Evolutionary conservation across 2,329 filamentous ascomycete species (phyloP).

Genomic region (Helotiales sp.): DNA sequence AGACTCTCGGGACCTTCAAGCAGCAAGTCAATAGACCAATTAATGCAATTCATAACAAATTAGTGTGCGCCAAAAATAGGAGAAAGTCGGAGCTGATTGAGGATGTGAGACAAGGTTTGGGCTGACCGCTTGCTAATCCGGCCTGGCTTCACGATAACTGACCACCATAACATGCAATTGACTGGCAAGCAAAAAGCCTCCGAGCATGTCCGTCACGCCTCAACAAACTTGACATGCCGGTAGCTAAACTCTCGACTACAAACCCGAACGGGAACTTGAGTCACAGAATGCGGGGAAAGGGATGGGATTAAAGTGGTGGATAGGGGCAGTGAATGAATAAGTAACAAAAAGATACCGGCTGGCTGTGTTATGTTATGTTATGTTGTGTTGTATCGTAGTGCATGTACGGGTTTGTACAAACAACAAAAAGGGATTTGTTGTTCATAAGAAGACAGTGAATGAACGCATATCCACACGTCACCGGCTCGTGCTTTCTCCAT

Average conservation of each 20-base stretch:
- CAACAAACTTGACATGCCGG: neutral
- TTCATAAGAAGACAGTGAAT: neutral
- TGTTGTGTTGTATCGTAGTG: too few species aligned
- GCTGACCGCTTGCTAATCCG: neutral
- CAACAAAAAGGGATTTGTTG: neutral
- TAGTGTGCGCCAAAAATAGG: neutral
- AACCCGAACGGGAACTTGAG: too few species aligned
- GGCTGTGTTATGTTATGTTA: too few species aligned
- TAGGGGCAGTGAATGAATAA: neutral
- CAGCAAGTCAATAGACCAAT: neutral
- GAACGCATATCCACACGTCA: neutral
- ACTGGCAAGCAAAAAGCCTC: neutral
- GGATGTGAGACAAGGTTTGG: neutral
- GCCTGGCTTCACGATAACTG: neutral
- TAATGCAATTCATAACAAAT: neutral
- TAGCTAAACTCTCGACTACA: neutral
- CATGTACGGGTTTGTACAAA: neutral
- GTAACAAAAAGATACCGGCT: too few species aligned
- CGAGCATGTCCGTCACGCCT: neutral
- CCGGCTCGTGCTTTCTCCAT: neutral
- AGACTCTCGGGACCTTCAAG: neutral
- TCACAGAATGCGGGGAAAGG: constrained; percentile 5
- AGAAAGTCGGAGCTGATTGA: neutral
- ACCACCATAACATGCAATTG: too few species aligned
- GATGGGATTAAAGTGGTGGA: too few species aligned